Evolutionary conservation across 805 yeast species (phyloP).

Genomic region (Saccharomycopsis sp.): DNA sequence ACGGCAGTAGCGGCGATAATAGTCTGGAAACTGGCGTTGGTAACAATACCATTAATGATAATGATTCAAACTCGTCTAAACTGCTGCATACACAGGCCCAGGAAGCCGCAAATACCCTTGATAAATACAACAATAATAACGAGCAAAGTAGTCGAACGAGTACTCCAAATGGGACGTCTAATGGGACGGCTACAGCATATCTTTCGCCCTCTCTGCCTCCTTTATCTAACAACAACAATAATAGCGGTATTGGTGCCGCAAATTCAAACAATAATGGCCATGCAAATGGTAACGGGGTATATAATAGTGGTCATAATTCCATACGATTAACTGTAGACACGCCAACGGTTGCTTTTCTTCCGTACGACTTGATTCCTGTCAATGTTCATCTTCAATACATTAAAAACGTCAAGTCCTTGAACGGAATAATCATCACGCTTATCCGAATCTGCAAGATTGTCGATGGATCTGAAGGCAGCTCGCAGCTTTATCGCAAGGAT

Average conservation of each 20-base stretch:
- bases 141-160: not conserved
- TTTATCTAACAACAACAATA: not conserved
- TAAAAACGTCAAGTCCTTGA: slow-evolving; percentile 58
- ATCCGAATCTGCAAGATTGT: slow-evolving; percentile 72
- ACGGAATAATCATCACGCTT: slow-evolving; percentile 72
- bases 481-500: slow-evolving; percentile 72
- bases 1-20: slow-evolving; percentile 3
- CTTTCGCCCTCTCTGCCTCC: not conserved
- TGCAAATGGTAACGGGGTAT: not conserved
- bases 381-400: slow-evolving; percentile 62
- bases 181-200: not conserved
- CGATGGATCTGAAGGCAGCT: slow-evolving; percentile 50
- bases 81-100: slow-evolving; percentile 6
- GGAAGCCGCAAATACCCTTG: not conserved
- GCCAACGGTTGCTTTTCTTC: slow-evolving; percentile 61
- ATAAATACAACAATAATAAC: not conserved
- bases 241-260: not conserved
- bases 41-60: slow-evolving; percentile 11
- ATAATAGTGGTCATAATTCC: not conserved
- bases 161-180: not conserved
- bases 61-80: slow-evolving; percentile 22
- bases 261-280: not conserved
- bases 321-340: slow-evolving; percentile 37
- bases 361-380: slow-evolving; percentile 77
- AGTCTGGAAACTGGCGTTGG: not conserved